Evolutionary conservation across 2,329 filamentous ascomycete species (phyloP), one percentile per base, ranked within the genome.

Genomic region (Fonsecaea erecta): DNA sequence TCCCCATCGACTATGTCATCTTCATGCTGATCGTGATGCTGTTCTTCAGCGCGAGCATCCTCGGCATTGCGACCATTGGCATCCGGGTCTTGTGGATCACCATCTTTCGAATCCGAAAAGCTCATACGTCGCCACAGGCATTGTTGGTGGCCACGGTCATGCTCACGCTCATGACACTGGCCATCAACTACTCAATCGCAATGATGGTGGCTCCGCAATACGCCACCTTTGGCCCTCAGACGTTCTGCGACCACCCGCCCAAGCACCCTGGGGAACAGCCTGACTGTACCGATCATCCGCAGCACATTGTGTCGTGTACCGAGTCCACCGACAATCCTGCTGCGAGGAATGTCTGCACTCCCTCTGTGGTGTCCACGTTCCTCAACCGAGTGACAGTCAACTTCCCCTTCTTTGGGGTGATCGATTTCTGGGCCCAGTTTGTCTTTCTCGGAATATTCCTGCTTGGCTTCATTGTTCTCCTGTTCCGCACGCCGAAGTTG

Each of bases 181-280:
- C 92, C 35, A 90, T 96, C 77, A 97, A 98, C 80, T 99, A 98
- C 77, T 88, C 92, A 8, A 82, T 98, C 48, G 90, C 92, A 63
- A 97, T 96, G 90, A 84, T 98, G 68, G 88, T 97, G n/a, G 95
- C 93, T 5, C 95, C 95, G 1, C 93, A 98, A 75, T 99, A 99
- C 76, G 88, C 94, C 53, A 96, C 90, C 61, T 99, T 92, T 75
- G 95, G 95, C 56, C 92, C 93, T 0, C 95, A 99, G 77, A 97
- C 91, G 0, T 97, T 93, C 80, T 99, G 95, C 79, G 89, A 92
- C 72, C 87, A 90, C 68, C 83, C 88, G 35, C 84, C 88, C 1
- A 81, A 81, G 40, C 81, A 85, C 63, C 83, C 86, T 0, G 87
- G 87, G 63, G 84, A 85, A 68, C 87, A 88, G 71, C 90, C 92